phyloP scores from a whole-genome alignment of 1,139 yeast species.

The Diutina mesorugosa region DNA sequence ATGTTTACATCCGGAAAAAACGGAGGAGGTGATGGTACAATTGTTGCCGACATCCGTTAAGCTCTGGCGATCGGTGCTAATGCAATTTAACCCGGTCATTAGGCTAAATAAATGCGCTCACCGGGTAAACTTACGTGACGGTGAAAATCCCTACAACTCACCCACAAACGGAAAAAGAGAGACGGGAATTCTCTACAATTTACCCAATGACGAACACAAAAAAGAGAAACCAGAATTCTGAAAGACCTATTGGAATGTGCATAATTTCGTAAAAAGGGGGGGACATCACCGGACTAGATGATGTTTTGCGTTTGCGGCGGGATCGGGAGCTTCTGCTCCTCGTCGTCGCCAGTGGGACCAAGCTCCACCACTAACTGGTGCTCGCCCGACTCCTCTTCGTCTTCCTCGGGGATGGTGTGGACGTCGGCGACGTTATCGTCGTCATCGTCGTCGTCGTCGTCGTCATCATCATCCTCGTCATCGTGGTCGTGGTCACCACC shows the following conservation, averaged over 20 bases:
- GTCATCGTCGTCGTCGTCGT: slow-evolving; percentile 19
- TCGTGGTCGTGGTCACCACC: slow-evolving; percentile 15
- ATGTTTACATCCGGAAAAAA: too few species aligned
- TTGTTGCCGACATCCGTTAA: too few species aligned
- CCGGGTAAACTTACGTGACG: too few species aligned
- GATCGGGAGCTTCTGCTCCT: background rate
- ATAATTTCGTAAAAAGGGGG: background rate
- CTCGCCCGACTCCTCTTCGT: background rate
- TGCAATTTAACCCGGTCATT: too few species aligned
- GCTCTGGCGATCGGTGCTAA: background rate
- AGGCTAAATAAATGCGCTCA: too few species aligned
- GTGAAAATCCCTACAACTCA: too few species aligned
- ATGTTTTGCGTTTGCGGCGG: background rate
- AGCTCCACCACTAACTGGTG: background rate
- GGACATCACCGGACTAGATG: background rate
- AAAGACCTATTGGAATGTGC: background rate
- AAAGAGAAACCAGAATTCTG: too few species aligned
- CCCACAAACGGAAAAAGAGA: too few species aligned
- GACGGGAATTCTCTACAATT: too few species aligned
- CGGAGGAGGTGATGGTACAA: too few species aligned
- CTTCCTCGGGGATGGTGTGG: background rate
- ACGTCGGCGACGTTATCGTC: slow-evolving; percentile 15
- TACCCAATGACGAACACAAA: too few species aligned
- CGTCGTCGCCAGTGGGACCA: background rate
- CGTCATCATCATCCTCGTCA: slow-evolving; percentile 17